Base-by-base conservation (phyloP, 1,284 basidiomycete genomes). In the Boletellus deceptivus region DNA sequence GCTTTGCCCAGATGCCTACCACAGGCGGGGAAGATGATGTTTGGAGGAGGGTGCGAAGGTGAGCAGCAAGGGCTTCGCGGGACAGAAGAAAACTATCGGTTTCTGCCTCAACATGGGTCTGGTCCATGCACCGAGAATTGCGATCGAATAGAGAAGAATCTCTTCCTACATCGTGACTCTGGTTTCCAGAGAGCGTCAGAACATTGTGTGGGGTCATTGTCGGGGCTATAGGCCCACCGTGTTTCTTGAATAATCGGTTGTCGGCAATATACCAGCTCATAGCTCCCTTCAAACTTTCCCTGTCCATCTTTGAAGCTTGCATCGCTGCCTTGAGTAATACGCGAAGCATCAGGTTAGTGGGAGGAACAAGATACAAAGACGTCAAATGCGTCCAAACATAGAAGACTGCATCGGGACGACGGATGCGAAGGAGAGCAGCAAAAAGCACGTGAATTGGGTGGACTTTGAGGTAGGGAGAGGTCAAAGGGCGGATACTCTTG, bases 271-370 rank as follows among this genome's bases (percentile, higher is more conserved):
- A 67, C 62, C 62, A 67, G 20, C 53, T 51, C 65, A 76, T 64
- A 2, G 74, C 71, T 16, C 79, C 81, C 16, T 71, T 62, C 18
- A 82, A 61, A 13, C 72, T 72, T 33, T 62, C 55, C 25, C 75
- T 73, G 54, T 85, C 79, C 57, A 78, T 68, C 49, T 74, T 74
- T 27, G 70, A 64, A 4, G 80, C 78, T 16, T 76, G 68, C 2
- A 81, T 71, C 0, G 83, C 83, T 0, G 82, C 73, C 42, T 80
- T 75, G 36, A 91, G 74, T 14, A 91, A 60, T 47, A 84, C 73
- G 37, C 75, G 72, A 49, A 91, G 74, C 27, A 83, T 79, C 39
- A 69, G 64, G 2, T 72, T 64, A 50, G 85, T 78, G 0, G 84
- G 85, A 2, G 67, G 59, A 1, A 84, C 70, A 8, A 69, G 73